phyloP scores from a whole-genome alignment of 2,329 filamentous ascomycete genomes.

The Colletotrichum sp. region DNA sequence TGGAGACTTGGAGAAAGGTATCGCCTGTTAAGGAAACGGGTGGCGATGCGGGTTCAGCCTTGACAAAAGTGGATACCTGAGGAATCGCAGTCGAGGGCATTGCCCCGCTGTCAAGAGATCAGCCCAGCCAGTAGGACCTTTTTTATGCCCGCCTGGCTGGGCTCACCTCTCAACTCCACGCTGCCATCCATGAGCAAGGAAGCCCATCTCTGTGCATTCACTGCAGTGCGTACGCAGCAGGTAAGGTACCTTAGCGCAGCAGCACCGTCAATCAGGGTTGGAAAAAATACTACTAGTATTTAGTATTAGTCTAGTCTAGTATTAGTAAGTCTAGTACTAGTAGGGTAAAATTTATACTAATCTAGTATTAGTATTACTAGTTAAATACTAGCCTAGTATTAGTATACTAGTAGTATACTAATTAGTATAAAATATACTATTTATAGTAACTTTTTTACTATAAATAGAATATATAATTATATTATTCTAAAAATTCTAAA shows the following conservation, averaged over 20 bases:
- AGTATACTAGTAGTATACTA: no score
- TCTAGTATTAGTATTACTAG: no score
- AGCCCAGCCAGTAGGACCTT: constrained; percentile 3
- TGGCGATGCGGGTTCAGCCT: fast-evolving
- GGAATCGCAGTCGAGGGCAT: background rate
- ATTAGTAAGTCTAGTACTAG: no score
- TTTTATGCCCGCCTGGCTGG: background rate
- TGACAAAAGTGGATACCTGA: background rate
- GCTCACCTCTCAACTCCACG: background rate
- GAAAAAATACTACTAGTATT: no score
- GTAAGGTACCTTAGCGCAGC: background rate
- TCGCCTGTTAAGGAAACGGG: background rate
- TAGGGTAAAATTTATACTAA: no score
- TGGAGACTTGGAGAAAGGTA: background rate
- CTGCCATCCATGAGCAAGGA: background rate
- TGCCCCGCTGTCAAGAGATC: background rate
- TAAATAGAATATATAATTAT: no score
- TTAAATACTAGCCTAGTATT: no score
- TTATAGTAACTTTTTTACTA: no score
- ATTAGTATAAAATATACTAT: no score
- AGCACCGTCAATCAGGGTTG: background rate
- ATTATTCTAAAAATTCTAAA: no score
- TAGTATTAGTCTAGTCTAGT: no score
- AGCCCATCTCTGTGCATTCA: background rate
- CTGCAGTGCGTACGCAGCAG: background rate